Base-by-base conservation (phyloP, 2,329 filamentous ascomycete species). In the Botryotinia globosa region DNA sequence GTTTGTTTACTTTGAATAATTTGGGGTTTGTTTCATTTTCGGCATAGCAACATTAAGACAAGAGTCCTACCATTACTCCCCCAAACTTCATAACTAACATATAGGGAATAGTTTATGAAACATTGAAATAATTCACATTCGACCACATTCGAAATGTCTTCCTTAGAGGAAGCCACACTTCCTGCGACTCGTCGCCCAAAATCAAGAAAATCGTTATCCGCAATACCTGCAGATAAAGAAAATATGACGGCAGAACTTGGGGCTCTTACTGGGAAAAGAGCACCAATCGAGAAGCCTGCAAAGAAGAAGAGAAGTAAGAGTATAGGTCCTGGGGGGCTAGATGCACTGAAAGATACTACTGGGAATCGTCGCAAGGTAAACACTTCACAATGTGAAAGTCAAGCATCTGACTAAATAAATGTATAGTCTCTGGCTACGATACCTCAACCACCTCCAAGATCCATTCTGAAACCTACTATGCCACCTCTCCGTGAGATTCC, bases 241-340 rank as follows among this genome's bases (percentile, higher is more conserved):
- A 97, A 97, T 85, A 87, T 88, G 79, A 92, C 91, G 4, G 83
- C 90, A 61, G 90, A 93, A 77, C 81, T 92, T 72, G 87, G 85
- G 74, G 86, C 87, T 76, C 73, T 81, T 64, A 74, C 72, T 39
- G 74, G 72, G 39, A 81, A 80, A 70, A 78, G 74, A 62, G 59
- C 76, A 34, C 44, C 73, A 12, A 61, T 75, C n/a, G 74, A 73
- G 10, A 78, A 78, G 66, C 61, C 75, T 16, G 69, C 75, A 58
- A 87, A 87, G 83, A 95, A 94, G 83, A 92, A 91, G 73, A 90
- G 96, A 76, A 98, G 95, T 83, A 98, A 98, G 85, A 98, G 95
- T 83, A 91, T 99, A 77, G 96, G 96, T 3, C 95, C 96, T 25
- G 96, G 95, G 68, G 94, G 94, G 39, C 83, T 97, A 63, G 94